Conservation (phyloP, 352 stramenopile genomes). For the Phytophthora quininea region DNA sequence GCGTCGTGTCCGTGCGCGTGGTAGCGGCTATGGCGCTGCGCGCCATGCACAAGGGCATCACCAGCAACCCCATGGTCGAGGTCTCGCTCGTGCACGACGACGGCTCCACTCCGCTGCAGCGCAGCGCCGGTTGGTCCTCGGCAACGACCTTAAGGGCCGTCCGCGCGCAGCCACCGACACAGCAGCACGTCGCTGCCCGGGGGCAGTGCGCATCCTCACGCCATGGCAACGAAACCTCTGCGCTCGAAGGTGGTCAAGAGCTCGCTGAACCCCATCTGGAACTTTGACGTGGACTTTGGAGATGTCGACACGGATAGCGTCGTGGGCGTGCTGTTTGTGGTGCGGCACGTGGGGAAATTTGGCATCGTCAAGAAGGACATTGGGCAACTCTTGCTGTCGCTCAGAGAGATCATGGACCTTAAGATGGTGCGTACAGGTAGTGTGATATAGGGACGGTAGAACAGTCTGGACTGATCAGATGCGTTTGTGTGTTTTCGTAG, state of each 20-base stretch:
- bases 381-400: constrained; percentile 64
- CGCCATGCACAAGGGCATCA: constrained; percentile 72
- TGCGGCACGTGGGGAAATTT: constrained; percentile 76
- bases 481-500: constrained; percentile 24
- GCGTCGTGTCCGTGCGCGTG: constrained; percentile 63
- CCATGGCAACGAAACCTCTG: constrained; percentile 50
- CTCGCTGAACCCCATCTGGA: constrained; percentile 83
- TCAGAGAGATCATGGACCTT: constrained; percentile 75
- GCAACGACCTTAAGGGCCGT: constrained; percentile 47
- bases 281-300: constrained; percentile 83
- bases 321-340: constrained; percentile 69
- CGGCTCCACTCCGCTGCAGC: constrained; percentile 32
- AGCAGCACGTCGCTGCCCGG: constrained; percentile 32
- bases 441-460: not conserved
- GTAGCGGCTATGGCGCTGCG: constrained; percentile 62
- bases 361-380: constrained; percentile 79
- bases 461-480: constrained; percentile 2
- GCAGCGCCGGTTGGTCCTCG: constrained; percentile 47
- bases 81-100: constrained; percentile 72
- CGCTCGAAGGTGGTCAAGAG: constrained; percentile 67
- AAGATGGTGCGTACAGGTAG: constrained; percentile 52
- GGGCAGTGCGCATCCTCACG: constrained; percentile 25
- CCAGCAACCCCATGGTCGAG: constrained; percentile 73
- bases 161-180: constrained; percentile 14
- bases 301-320: constrained; percentile 73